Evolutionary conservation across 1,284 basidiomycete genomes (phyloP).

Genomic region (Sutorius eximius): DNA sequence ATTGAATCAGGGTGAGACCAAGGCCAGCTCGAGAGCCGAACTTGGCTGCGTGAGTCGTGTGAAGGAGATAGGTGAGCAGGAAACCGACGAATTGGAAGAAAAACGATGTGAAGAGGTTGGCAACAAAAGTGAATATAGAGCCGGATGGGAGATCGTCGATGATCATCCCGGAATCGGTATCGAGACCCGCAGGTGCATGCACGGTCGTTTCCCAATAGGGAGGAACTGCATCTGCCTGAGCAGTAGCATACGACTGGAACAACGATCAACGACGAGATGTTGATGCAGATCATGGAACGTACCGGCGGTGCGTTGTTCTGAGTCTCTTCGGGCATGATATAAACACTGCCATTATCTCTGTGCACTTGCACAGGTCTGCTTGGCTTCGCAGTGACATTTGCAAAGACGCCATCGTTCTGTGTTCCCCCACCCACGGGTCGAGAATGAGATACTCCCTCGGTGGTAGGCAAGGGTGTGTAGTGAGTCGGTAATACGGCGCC

Average conservation of each 20-base stretch:
- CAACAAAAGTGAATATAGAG: slow-evolving; percentile 65
- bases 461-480: slow-evolving; percentile 61
- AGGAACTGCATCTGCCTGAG: slow-evolving; percentile 89
- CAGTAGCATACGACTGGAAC: slow-evolving; percentile 79
- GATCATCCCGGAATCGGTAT: slow-evolving; percentile 62
- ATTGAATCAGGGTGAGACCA: slow-evolving; percentile 92
- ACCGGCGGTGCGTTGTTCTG: slow-evolving; percentile 85
- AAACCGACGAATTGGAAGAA: slow-evolving; percentile 98
- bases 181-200: slow-evolving; percentile 62
- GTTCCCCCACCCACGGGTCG: slow-evolving; percentile 68
- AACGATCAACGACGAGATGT: background rate
- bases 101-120: slow-evolving; percentile 85
- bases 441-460: slow-evolving; percentile 32
- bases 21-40: slow-evolving; percentile 93
- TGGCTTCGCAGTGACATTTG: slow-evolving; percentile 93
- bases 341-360: slow-evolving; percentile 59
- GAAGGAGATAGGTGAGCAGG: slow-evolving; percentile 89
- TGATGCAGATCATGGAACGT: slow-evolving; percentile 33
- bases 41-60: slow-evolving; percentile 94
- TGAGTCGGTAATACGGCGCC: slow-evolving; percentile 75
- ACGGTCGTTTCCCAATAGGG: slow-evolving; percentile 98
- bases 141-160: slow-evolving; percentile 77
- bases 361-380: slow-evolving; percentile 45
- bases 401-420: slow-evolving; percentile 94
- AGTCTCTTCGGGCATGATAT: slow-evolving; percentile 76